Conservation (phyloP, 306 rosid genomes). For the Cyclanthera cordifolia region DNA sequence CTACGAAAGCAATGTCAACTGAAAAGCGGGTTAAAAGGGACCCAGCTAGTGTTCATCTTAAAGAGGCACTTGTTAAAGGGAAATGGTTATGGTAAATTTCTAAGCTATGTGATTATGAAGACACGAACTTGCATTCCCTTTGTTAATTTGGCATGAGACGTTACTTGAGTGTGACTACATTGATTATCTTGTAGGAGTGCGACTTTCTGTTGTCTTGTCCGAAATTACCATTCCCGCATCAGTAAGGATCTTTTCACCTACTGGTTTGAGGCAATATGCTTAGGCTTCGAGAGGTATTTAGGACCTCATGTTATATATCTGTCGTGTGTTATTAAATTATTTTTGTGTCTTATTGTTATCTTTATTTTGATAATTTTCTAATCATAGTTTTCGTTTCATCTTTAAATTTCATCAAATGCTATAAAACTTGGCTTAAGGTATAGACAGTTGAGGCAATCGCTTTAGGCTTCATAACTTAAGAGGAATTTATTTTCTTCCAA, state of each 20-base stretch:
- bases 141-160: background rate
- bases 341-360: background rate
- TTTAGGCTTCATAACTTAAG: background rate
- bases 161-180: background rate
- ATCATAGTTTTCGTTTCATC: background rate
- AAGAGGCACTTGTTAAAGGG: conserved; percentile 72
- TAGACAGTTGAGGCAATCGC: background rate
- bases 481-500: background rate
- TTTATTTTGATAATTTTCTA: background rate
- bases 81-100: conserved; percentile 88
- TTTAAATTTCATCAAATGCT: background rate
- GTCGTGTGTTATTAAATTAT: background rate
- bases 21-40: conserved; percentile 76
- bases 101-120: conserved; percentile 3
- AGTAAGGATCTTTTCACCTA: conserved; percentile 50
- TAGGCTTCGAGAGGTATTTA: conserved; percentile 65
- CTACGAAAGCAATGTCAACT: conserved; percentile 42
- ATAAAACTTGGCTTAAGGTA: background rate
- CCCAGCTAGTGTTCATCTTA: conserved; percentile 49
- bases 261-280: conserved; percentile 74
- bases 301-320: conserved; percentile 3
- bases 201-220: conserved; percentile 56
- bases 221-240: conserved; percentile 41
- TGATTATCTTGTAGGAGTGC: conserved; percentile 49
- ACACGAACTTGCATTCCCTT: conserved; percentile 6